A percentile compares a stretch with the other conserved stretches of the same genome.
These are phyloP conservation scores for Candida ascalaphidarum DNA, from an alignment of 805 yeast species.

Conservation along the genomic window DNA sequence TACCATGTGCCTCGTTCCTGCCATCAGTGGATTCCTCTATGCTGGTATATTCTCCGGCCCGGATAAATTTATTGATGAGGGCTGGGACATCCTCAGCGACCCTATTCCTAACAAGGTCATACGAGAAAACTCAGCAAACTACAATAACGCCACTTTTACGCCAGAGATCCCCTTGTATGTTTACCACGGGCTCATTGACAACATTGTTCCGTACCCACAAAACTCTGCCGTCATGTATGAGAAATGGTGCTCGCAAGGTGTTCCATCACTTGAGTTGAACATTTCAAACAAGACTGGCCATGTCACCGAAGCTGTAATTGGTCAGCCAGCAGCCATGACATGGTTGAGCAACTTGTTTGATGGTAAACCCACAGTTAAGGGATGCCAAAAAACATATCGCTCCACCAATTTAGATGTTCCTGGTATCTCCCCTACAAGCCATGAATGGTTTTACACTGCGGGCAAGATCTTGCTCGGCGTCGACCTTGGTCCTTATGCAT, in stretches of 20 bases:
- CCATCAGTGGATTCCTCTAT: not conserved
- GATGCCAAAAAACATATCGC: not conserved
- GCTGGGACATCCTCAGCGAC: not conserved
- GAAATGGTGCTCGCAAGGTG: slow-evolving; percentile 20
- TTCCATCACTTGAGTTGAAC: slow-evolving; percentile 19
- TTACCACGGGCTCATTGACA: slow-evolving; percentile 14
- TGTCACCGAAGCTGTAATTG: slow-evolving; percentile 10
- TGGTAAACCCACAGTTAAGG: not conserved
- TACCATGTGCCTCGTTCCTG: slow-evolving; percentile 2
- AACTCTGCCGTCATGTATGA: slow-evolving; percentile 12
- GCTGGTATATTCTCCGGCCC: not conserved
- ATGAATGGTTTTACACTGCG: too few relatives aligned
- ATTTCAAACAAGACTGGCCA: slow-evolving; percentile 17
- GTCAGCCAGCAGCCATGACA: not conserved
- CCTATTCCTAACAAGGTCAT: slow-evolving; percentile 1
- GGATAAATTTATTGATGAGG: not conserved
- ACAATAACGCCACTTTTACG: slow-evolving; percentile 1
- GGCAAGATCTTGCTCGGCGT: too few relatives aligned
- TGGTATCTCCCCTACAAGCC: too few relatives aligned
- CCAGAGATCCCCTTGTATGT: slow-evolving; percentile 18
- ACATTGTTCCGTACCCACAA: slow-evolving; percentile 11
- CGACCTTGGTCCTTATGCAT: too few relatives aligned
- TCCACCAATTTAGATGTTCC: not conserved
- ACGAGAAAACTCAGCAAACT: not conserved
- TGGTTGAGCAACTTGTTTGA: too few relatives aligned